These are phyloP conservation scores for Boletus rubescentipes DNA, from an alignment of 768 basidiomycete species.

Conservation along the genomic window DNA sequence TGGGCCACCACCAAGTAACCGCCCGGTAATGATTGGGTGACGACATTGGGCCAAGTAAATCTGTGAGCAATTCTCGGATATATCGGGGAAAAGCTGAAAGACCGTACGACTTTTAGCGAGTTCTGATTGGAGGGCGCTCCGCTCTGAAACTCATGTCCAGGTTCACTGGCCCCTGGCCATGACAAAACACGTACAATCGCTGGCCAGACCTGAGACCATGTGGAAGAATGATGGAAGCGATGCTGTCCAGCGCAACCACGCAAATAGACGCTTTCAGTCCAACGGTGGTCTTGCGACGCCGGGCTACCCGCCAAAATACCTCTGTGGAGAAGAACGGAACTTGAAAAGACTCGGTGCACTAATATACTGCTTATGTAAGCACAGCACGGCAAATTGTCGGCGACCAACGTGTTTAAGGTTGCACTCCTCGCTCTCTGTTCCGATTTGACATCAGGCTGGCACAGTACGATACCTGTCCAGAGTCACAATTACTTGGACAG, in stretches of 20 bases:
- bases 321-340: too few relatives aligned
- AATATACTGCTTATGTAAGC: too few relatives aligned
- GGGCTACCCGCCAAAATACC: constrained; percentile 1
- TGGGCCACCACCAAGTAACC: background rate
- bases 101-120: background rate
- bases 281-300: background rate
- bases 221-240: background rate
- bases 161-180: background rate
- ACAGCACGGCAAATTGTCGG: background rate
- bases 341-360: too few relatives aligned
- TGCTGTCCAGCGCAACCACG: constrained; percentile 5
- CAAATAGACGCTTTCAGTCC: background rate
- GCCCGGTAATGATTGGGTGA: background rate
- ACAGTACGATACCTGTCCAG: background rate
- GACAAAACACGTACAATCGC: background rate
- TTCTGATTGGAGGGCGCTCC: constrained; percentile 16
- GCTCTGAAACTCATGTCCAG: background rate
- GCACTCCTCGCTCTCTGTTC: too few relatives aligned
- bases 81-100: background rate
- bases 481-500: background rate
- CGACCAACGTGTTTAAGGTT: background rate
- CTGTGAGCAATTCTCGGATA: background rate
- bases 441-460: background rate
- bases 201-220: background rate
- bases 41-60: background rate